phyloP scores from a whole-genome alignment of 2,329 filamentous ascomycete species.

The Aspergillus piperis region DNA sequence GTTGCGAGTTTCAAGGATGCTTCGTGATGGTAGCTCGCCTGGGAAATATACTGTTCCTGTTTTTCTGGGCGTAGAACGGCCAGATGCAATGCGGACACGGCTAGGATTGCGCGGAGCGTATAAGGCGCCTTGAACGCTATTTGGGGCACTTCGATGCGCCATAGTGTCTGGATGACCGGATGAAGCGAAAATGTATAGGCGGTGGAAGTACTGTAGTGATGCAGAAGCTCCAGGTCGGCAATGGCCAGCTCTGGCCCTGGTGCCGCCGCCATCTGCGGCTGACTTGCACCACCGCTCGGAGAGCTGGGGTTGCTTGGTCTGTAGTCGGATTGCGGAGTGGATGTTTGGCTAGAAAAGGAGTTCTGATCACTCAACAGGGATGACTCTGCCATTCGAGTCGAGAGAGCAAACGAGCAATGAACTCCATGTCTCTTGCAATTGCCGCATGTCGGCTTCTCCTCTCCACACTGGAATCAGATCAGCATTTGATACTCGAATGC shows the following conservation, averaged over 20 bases:
- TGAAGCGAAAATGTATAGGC: conserved; percentile 50
- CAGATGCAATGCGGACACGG: conserved; percentile 54
- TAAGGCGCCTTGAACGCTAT: conserved; percentile 51
- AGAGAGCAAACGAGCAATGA: conserved; percentile 20
- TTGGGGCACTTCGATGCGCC: conserved; percentile 51
- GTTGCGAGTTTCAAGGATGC: conserved; percentile 34
- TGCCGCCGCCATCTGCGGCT: neutral
- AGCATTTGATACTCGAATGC: neutral
- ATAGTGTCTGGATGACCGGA: conserved; percentile 47
- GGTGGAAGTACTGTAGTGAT: conserved; percentile 56
- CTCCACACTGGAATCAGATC: conserved; percentile 25
- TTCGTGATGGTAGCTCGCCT: conserved; percentile 42
- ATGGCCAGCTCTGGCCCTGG: conserved; percentile 24
- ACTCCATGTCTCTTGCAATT: conserved; percentile 29
- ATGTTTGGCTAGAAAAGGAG: neutral
- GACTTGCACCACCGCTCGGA: neutral
- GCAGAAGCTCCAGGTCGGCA: conserved; percentile 54
- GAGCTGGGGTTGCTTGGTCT: neutral
- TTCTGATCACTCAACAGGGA: neutral
- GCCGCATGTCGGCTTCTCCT: conserved; percentile 26
- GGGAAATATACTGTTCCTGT: conserved; percentile 42
- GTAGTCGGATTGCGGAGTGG: neutral
- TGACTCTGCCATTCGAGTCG: neutral
- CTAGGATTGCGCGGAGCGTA: conserved; percentile 53
- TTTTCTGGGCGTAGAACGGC: conserved; percentile 42